A percentile compares a stretch with the other conserved stretches of the same genome.
Conservation (phyloP, 2,329 filamentous ascomycete species). For the Calcarisporium arbuscula region DNA sequence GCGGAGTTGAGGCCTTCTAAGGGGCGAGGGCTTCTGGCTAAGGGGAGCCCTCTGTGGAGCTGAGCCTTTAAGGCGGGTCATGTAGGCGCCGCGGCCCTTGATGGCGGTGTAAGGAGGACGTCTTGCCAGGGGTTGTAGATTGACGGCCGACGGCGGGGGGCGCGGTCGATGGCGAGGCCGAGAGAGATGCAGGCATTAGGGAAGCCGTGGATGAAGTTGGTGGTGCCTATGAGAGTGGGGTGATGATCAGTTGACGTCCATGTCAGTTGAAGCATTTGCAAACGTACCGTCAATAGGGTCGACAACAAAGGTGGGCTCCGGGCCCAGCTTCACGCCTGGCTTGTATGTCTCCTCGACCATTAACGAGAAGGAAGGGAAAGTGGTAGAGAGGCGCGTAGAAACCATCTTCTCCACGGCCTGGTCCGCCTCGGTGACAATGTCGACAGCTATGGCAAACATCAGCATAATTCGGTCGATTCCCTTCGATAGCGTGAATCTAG, state of each 20-base stretch:
- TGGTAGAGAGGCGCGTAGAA: slow-evolving; percentile 39
- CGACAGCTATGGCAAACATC: slow-evolving; percentile 54
- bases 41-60: slow-evolving; percentile 32
- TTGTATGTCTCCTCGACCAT: slow-evolving; percentile 75
- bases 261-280: not conserved
- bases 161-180: slow-evolving; percentile 57
- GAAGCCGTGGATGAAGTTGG: slow-evolving; percentile 74
- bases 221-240: slow-evolving; percentile 39
- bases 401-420: slow-evolving; percentile 60
- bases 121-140: slow-evolving; percentile 75
- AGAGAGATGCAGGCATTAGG: slow-evolving; percentile 72
- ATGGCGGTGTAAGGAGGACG: slow-evolving; percentile 63
- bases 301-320: slow-evolving; percentile 69
- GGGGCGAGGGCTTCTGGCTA: slow-evolving; percentile 43
- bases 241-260: not conserved
- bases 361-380: slow-evolving; percentile 55
- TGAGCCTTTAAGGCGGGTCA: slow-evolving; percentile 38
- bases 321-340: slow-evolving; percentile 55
- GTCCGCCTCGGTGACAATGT: slow-evolving; percentile 64
- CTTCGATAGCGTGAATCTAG: no score
- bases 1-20: slow-evolving; percentile 55
- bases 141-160: slow-evolving; percentile 63
- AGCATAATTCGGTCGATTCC: no score
- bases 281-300: slow-evolving; percentile 68
- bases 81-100: slow-evolving; percentile 59